Conservation (phyloP, 2,329 filamentous ascomycete genomes). For the Zymoseptoria passerinii region DNA sequence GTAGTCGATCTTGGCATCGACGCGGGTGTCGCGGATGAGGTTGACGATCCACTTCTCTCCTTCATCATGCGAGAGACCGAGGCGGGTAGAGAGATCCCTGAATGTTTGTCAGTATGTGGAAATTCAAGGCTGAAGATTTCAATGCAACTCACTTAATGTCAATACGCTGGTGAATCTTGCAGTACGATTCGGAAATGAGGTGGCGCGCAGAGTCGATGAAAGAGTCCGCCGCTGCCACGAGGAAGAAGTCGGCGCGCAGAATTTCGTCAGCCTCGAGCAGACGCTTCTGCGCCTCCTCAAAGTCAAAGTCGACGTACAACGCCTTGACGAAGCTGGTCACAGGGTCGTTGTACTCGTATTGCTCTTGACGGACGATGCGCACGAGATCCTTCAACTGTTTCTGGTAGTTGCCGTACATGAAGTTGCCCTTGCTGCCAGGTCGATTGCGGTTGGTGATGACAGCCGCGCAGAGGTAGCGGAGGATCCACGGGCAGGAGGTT, state of each 20-base stretch:
- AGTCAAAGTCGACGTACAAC: slow-evolving; percentile 92
- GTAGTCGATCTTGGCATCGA: slow-evolving; percentile 99
- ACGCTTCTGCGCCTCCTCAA: slow-evolving; percentile 89
- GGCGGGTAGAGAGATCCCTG: slow-evolving; percentile 78
- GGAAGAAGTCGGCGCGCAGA: slow-evolving; percentile 90
- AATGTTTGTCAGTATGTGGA: slow-evolving; percentile 13
- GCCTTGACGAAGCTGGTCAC: slow-evolving; percentile 95
- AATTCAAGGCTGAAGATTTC: background rate
- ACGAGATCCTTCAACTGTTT: slow-evolving; percentile 98
- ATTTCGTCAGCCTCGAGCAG: slow-evolving; percentile 83
- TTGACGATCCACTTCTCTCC: slow-evolving; percentile 99
- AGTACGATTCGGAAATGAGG: slow-evolving; percentile 97
- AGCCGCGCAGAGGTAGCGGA: slow-evolving; percentile 86
- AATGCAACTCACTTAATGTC: slow-evolving; percentile 68
- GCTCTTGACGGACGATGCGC: slow-evolving; percentile 90
- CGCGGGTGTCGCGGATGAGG: slow-evolving; percentile 90
- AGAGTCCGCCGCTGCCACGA: slow-evolving; percentile 70
- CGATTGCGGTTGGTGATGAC: slow-evolving; percentile 76
- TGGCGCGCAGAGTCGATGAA: slow-evolving; percentile 94
- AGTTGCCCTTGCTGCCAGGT: slow-evolving; percentile 82
- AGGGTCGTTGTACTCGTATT: slow-evolving; percentile 94
- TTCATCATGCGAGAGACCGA: slow-evolving; percentile 86
- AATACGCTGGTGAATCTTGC: slow-evolving; percentile 98
- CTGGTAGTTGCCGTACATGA: slow-evolving; percentile 94
- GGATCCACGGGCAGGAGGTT: slow-evolving; percentile 91